Base-by-base conservation (phyloP, 768 basidiomycete genomes). In the Amanita exitialis region DNA sequence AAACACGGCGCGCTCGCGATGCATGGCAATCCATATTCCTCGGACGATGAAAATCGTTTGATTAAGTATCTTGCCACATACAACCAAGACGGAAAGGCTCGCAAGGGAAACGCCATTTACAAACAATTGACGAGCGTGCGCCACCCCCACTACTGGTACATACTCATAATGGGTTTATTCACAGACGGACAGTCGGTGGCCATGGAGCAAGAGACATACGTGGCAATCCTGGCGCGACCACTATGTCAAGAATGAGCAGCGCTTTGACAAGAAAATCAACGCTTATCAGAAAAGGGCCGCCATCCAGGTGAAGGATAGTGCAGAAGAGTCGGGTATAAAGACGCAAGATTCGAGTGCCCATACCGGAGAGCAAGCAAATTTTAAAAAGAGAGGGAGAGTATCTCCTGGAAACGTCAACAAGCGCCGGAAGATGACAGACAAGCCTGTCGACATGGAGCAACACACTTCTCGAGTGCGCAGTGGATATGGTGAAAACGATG, bases 201-300 rank as follows among this genome's bases (percentile, higher is more conserved):
- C 68, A 9, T 84, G 80, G 78, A 62, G 72, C n/a, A 54, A 44
- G 15, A 63, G 61, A 5, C 83, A 83, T 59, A 3, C 79, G 2
- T 78, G 71, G 77, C 69, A 70, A n/a, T 80, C 80, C 3, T 85
- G 83, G 83, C 74, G 79, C 20, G 73, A 78, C 42, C 70, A 74
- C n/a, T 85, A 84, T 56, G 66, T 59, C 53, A 77, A 69, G 54
- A 67, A 82, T 44, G 45, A 66, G 35, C 56, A 30, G 0, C 20
- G 55, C 0, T 81, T 79, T 47, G 71, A 83, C 53, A 23, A 8
- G 2, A 46, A 42, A n/a, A 81, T 83, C 35, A 55, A 45, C 34
- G 58, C 39, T 7, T 74, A 73, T 52, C 72, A 72, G 49, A 49
- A 54, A 51, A 68, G 53, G 20, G 16, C 60, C 60, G 47, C 53